Percentiles rank a stretch among this genome's conserved stretches.
These are phyloP conservation scores for Butyriboletus loyo DNA, from an alignment of 768 basidiomycete species.

Conservation along the genomic window DNA sequence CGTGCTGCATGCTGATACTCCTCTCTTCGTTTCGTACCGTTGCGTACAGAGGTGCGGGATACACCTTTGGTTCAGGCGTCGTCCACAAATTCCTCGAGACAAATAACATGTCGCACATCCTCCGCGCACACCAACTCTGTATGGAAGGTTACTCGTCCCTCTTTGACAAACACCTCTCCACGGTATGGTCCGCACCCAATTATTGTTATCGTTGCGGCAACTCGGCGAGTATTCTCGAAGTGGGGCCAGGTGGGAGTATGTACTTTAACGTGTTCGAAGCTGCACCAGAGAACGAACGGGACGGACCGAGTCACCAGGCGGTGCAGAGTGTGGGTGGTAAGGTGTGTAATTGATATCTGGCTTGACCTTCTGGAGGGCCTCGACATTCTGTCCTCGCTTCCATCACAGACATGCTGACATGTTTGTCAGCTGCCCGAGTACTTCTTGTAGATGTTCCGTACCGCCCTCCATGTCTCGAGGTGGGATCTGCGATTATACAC, in stretches of 20 bases:
- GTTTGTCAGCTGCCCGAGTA: conserved; percentile 72
- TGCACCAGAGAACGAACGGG: conserved; percentile 95
- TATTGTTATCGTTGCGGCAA: conserved; percentile 99
- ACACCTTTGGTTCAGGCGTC: conserved; percentile 97
- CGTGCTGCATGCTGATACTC: conserved; percentile 8
- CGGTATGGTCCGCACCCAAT: conserved; percentile 98
- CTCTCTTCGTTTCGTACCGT: conserved; percentile 3
- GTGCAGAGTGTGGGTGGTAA: conserved; percentile 69
- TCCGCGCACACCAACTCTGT: conserved; percentile 97
- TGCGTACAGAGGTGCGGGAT: conserved; percentile 84
- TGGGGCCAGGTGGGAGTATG: conserved; percentile 82
- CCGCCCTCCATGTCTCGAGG: not conserved
- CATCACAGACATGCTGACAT: not conserved
- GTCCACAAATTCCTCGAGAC: conserved; percentile 96
- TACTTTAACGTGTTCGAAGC: conserved; percentile 99
- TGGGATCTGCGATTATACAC: conserved; percentile 7
- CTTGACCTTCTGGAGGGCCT: not conserved
- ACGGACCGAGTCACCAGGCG: conserved; percentile 80
- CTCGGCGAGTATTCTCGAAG: conserved; percentile 93
- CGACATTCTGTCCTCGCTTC: not conserved
- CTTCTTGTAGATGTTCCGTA: conserved; percentile 46
- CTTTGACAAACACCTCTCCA: conserved; percentile 92
- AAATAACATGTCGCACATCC: conserved; percentile 95
- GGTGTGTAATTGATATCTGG: conserved; percentile 38
- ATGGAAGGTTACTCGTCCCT: conserved; percentile 99